Conservation (phyloP, 179 eudicot species). For the Patellifolia procumbens region DNA sequence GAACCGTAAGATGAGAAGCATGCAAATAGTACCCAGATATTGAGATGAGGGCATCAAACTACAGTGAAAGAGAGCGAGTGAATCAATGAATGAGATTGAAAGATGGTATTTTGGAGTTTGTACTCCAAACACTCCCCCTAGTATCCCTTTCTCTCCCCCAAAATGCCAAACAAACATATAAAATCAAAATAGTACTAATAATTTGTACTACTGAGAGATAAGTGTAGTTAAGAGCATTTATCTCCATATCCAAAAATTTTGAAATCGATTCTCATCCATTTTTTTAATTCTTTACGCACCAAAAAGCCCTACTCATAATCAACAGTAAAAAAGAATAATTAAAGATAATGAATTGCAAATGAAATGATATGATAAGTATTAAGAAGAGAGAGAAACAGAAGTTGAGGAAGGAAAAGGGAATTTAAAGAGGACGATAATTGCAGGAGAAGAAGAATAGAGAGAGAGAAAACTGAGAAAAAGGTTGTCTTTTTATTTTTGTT, state of each 20-base stretch:
- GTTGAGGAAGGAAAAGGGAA: neutral
- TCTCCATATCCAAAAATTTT: no score
- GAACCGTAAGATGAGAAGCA: conserved; percentile 38
- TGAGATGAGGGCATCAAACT: conserved; percentile 22
- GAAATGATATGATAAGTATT: neutral
- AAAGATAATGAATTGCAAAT: neutral
- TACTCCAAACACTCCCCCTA: no score
- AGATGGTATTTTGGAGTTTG: no score
- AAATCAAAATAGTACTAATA: no score
- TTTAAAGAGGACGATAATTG: conserved; percentile 1
- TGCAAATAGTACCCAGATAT: conserved; percentile 46
- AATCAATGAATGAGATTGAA: neutral
- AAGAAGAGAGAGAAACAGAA: conserved; percentile 22
- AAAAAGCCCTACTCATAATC: no score
- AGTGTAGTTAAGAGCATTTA: no score
- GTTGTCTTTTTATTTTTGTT: neutral
- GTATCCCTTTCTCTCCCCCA: no score
- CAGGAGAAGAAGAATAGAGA: neutral
- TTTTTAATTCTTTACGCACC: no score
- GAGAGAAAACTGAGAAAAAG: conserved; percentile 16
- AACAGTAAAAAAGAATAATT: no score
- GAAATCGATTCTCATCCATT: no score
- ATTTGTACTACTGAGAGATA: no score
- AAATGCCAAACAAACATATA: no score
- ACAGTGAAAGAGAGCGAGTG: neutral